phyloP scores from a whole-genome alignment of 2,329 filamentous ascomycete genomes.

The Xylaria sp. region DNA sequence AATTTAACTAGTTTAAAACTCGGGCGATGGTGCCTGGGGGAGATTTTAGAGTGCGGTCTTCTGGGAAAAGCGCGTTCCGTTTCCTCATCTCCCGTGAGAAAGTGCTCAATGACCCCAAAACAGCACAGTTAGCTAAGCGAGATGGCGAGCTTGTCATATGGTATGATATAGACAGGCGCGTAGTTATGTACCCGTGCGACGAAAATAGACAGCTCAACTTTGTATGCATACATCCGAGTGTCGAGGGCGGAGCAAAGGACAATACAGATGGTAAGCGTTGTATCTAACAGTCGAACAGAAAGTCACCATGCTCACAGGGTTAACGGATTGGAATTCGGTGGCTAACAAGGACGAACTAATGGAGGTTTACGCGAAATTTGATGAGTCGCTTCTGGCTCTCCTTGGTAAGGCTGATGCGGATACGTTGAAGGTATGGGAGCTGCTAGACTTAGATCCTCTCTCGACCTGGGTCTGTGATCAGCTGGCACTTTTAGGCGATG shows the following conservation, averaged over 20 bases:
- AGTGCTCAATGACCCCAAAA: slow-evolving; percentile 43
- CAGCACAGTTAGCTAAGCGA: slow-evolving; percentile 40
- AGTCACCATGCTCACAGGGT: not conserved
- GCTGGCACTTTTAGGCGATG: slow-evolving; percentile 67
- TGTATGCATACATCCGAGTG: slow-evolving; percentile 57
- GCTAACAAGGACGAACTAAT: too few relatives aligned
- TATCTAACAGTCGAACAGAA: too few relatives aligned
- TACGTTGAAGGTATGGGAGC: slow-evolving; percentile 60
- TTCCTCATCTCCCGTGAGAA: slow-evolving; percentile 54
- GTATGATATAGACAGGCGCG: slow-evolving; percentile 48
- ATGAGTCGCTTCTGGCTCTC: slow-evolving; percentile 46
- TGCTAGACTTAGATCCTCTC: slow-evolving; percentile 66
- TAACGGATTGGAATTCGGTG: slow-evolving; percentile 45
- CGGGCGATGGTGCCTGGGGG: slow-evolving; percentile 42
- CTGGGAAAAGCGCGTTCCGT: slow-evolving; percentile 62
- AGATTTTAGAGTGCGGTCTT: slow-evolving; percentile 35
- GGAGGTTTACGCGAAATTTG: slow-evolving; percentile 9
- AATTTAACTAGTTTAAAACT: slow-evolving; percentile 16
- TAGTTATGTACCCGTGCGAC: slow-evolving; percentile 55
- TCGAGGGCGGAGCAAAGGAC: slow-evolving; percentile 35
- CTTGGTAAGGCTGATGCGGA: slow-evolving; percentile 50
- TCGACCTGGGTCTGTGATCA: slow-evolving; percentile 59
- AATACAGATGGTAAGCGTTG: too few relatives aligned
- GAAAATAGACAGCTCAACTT: slow-evolving; percentile 54
- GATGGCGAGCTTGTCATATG: slow-evolving; percentile 46